Conservation (phyloP, 305 asterid species). For the Fraxinus xanthoxyloides region DNA sequence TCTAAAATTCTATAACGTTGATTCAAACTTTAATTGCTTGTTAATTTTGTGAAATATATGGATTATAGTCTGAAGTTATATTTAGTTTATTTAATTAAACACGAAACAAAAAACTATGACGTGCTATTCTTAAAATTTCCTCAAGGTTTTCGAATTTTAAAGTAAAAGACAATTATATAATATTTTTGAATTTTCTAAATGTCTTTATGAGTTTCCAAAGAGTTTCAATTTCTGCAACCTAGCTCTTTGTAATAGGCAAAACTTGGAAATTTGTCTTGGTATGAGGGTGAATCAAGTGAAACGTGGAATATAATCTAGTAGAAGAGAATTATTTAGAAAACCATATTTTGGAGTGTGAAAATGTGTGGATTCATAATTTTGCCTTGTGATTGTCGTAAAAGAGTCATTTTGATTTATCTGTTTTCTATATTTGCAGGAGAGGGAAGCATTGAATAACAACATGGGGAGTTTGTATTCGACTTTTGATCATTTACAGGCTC, state of each 20-base stretch:
- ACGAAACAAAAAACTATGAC: background rate
- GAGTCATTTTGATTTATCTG: background rate
- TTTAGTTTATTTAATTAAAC: background rate
- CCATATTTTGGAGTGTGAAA: background rate
- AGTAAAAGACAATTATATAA: background rate
- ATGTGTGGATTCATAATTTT: background rate
- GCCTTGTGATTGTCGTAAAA: slow-evolving; percentile 2
- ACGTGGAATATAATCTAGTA: background rate
- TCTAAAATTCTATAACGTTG: background rate
- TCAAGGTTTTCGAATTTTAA: background rate
- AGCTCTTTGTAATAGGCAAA: background rate
- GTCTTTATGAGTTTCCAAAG: background rate
- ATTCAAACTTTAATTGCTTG: background rate
- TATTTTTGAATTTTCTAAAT: background rate
- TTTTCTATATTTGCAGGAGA: slow-evolving; percentile 44
- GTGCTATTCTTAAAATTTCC: background rate
- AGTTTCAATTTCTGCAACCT: background rate
- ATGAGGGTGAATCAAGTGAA: background rate
- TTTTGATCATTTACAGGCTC: slow-evolving; percentile 66
- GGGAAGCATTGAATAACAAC: slow-evolving; percentile 44
- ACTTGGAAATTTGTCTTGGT: background rate
- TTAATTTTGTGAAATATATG: background rate
- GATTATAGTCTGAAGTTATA: background rate
- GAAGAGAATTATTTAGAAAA: background rate
- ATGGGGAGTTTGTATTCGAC: slow-evolving; percentile 58